These are phyloP conservation scores for Sclerotinia glacialis DNA, from an alignment of 2,329 filamentous ascomycete species.

Conservation along the genomic window DNA sequence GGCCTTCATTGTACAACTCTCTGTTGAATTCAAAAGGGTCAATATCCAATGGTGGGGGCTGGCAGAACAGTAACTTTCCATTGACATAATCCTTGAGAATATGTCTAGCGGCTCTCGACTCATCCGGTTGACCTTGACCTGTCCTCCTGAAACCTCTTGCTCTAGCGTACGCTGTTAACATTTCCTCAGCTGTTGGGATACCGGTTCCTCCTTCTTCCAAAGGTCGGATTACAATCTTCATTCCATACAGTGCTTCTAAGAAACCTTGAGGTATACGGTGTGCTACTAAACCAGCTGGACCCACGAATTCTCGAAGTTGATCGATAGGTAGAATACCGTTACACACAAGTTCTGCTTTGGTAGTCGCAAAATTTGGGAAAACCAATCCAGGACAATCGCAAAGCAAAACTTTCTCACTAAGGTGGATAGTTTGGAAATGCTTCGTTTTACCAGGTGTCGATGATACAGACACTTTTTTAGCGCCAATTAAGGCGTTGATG, in stretches of 20 bases:
- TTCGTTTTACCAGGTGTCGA: constrained; percentile 98
- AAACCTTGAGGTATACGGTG: constrained; percentile 83
- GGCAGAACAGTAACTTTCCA: constrained; percentile 88
- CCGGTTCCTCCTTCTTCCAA: constrained; percentile 92
- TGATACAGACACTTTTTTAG: constrained; percentile 98
- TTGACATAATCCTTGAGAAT: constrained; percentile 97
- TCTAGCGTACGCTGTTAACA: constrained; percentile 80
- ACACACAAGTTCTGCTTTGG: constrained; percentile 93
- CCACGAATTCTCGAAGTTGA: constrained; percentile 88
- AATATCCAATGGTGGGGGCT: constrained; percentile 74
- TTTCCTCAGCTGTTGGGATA: constrained; percentile 75
- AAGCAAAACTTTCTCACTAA: constrained; percentile 83
- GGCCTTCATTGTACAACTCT: constrained; percentile 79
- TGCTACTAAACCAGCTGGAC: constrained; percentile 79
- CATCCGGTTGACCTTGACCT: constrained; percentile 86
- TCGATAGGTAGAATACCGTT: constrained; percentile 95
- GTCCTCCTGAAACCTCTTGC: constrained; percentile 89
- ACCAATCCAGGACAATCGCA: constrained; percentile 99
- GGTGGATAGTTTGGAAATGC: constrained; percentile 97
- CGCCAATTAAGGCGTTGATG: constrained; percentile 96
- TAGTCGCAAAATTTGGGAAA: constrained; percentile 95
- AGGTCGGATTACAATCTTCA: constrained; percentile 77
- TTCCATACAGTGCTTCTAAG: constrained; percentile 89
- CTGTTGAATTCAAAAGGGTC: constrained; percentile 78
- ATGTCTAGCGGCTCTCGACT: constrained; percentile 84